Percentiles rank a stretch among this genome's conserved stretches.
These are phyloP conservation scores for Fusarium sp. DNA, from an alignment of 2,329 filamentous ascomycete species.

Conservation along the genomic window DNA sequence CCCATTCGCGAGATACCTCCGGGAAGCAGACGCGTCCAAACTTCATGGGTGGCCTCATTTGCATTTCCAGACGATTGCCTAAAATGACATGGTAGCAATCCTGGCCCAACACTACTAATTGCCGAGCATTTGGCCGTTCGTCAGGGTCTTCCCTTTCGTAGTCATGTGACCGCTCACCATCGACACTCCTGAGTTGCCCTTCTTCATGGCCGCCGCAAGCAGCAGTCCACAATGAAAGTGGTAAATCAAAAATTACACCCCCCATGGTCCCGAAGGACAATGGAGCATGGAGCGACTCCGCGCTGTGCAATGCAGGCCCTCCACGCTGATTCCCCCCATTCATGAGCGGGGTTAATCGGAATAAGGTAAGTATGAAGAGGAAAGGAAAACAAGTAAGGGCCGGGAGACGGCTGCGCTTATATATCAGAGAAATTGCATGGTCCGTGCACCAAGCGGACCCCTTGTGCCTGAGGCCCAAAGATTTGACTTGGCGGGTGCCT, in stretches of 20 bases:
- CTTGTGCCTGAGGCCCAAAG: background rate
- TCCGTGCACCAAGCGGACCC: conserved; percentile 9
- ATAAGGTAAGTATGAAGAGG: conserved; percentile 64
- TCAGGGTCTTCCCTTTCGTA: background rate
- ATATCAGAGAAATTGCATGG: conserved; percentile 13
- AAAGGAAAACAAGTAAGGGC: background rate
- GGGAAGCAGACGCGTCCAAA: conserved; percentile 25
- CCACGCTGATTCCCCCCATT: conserved; percentile 56
- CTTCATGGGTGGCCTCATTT: background rate
- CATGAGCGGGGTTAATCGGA: conserved; percentile 57
- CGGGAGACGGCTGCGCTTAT: conserved; percentile 23
- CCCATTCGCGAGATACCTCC: conserved; percentile 1
- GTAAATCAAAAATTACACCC: conserved; percentile 66
- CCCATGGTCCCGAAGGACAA: conserved; percentile 68
- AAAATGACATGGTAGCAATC: background rate
- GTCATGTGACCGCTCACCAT: background rate
- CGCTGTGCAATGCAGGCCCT: conserved; percentile 69
- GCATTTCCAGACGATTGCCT: background rate
- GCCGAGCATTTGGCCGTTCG: background rate
- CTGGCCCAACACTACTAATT: no score
- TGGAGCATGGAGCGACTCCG: conserved; percentile 61
- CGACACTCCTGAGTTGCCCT: conserved; percentile 42
- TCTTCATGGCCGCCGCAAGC: conserved; percentile 57
- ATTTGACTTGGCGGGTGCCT: background rate
- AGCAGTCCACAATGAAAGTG: conserved; percentile 56